Evolutionary conservation across 1,139 yeast genomes (phyloP).

Genomic region (Zhuliangozyma blackwelliae): DNA sequence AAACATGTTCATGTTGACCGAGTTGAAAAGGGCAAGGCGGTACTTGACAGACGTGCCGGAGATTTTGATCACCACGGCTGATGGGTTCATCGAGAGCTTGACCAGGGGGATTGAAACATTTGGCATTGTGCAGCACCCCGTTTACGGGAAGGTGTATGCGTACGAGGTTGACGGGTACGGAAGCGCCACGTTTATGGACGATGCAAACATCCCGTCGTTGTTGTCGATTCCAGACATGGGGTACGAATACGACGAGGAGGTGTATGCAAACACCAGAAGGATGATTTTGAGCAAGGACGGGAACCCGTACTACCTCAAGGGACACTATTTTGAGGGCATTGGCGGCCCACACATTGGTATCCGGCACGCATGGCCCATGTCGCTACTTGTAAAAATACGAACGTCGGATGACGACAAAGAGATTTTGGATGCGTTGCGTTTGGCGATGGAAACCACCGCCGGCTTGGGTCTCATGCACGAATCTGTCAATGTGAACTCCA

Average conservation of each 20-base stretch:
- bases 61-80: constrained; percentile 17
- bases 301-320: constrained; percentile 73
- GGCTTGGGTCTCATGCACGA: constrained; percentile 84
- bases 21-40: constrained; percentile 37
- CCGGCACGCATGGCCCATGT: constrained; percentile 87
- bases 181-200: constrained; percentile 73
- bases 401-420: constrained; percentile 72
- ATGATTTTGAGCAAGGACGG: constrained; percentile 70
- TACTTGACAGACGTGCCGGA: constrained; percentile 9
- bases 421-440: constrained; percentile 45
- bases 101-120: constrained; percentile 54
- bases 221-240: constrained; percentile 82
- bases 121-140: constrained; percentile 65
- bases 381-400: constrained; percentile 65
- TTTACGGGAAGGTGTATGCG: constrained; percentile 74
- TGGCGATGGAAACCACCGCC: constrained; percentile 59
- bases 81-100: constrained; percentile 40
- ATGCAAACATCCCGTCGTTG: constrained; percentile 84
- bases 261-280: constrained; percentile 73
- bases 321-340: constrained; percentile 63
- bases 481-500: constrained; percentile 62
- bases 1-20: constrained; percentile 72
- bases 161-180: constrained; percentile 91
- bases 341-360: constrained; percentile 93
- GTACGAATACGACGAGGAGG: constrained; percentile 47